A percentile compares a stretch with the other conserved stretches of the same genome.
These are phyloP conservation scores for Monilinia fructigena DNA, from an alignment of 2,329 filamentous ascomycete genomes.

Conservation along the genomic window DNA sequence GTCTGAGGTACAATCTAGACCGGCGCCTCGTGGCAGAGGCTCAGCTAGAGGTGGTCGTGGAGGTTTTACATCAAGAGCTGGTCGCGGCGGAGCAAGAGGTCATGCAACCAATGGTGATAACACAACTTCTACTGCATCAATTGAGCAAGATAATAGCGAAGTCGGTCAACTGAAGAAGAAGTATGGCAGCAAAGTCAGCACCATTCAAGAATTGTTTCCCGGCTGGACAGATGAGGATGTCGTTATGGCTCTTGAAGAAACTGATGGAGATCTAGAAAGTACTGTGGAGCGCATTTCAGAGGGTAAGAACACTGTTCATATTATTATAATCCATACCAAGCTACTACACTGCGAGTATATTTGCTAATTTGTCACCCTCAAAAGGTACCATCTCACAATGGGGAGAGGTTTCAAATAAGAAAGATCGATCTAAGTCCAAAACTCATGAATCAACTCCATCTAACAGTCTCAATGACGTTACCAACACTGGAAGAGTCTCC, in stretches of 20 bases:
- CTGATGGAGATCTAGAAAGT: conserved; percentile 71
- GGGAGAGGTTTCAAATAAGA: conserved; percentile 81
- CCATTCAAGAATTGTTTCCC: conserved; percentile 89
- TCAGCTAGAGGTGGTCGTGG: conserved; percentile 82
- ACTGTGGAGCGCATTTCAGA: conserved; percentile 78
- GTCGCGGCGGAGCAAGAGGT: conserved; percentile 62
- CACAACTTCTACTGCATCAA: conserved; percentile 55
- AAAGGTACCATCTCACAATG: conserved; percentile 78
- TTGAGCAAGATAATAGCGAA: conserved; percentile 78
- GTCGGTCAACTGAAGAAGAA: conserved; percentile 89
- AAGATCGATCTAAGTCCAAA: conserved; percentile 71
- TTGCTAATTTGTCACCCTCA: conserved; percentile 20
- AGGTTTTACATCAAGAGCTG: conserved; percentile 68
- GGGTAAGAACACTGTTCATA: conserved; percentile 50
- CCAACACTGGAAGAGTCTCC: conserved; percentile 48
- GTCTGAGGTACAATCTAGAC: conserved; percentile 91
- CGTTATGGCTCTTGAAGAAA: conserved; percentile 88
- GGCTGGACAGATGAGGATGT: conserved; percentile 96
- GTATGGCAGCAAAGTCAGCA: conserved; percentile 74
- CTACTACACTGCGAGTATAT: background rate
- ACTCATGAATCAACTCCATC: conserved; percentile 53
- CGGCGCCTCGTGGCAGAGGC: conserved; percentile 85
- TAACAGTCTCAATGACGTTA: conserved; percentile 52
- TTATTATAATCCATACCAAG: background rate
- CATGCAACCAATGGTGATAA: conserved; percentile 72